Evolutionary conservation across 1,284 basidiomycete genomes (phyloP).

Genomic region (Phaffia rhodozyma): DNA sequence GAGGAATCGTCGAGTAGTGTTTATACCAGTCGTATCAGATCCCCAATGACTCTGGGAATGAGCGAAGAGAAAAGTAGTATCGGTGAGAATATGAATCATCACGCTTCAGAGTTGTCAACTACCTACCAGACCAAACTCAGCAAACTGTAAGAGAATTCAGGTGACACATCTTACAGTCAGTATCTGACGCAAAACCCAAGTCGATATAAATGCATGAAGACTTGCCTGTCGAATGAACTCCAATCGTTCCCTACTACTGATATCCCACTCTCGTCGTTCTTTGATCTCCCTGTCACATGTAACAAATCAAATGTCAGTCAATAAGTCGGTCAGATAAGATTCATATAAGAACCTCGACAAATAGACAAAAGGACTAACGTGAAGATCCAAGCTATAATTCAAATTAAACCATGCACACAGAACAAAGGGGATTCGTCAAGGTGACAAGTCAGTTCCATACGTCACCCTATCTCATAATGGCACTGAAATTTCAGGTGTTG

Average conservation of each 20-base stretch:
- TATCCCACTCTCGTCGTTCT: conserved; percentile 87
- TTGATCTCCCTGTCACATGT: conserved; percentile 63
- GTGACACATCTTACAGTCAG: not conserved
- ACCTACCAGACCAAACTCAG: conserved; percentile 63
- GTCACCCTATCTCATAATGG: too few species aligned
- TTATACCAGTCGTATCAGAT: conserved; percentile 78
- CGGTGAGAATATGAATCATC: not conserved
- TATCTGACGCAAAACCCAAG: not conserved
- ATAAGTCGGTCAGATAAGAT: not conserved
- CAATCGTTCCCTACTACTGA: conserved; percentile 76
- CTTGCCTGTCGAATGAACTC: conserved; percentile 68
- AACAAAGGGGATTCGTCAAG: too few species aligned
- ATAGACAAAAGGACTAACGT: not conserved
- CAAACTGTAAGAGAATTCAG: conserved; percentile 44
- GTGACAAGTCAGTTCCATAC: too few species aligned
- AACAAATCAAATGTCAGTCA: not conserved
- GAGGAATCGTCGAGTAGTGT: conserved; percentile 84
- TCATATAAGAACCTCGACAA: not conserved
- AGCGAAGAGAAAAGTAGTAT: not conserved
- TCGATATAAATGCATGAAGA: not conserved
- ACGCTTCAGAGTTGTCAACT: not conserved
- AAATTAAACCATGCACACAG: too few species aligned
- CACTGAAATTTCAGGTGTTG: too few species aligned
- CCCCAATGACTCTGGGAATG: conserved; percentile 46
- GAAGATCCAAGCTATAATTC: conserved; percentile 64